Percentiles rank a stretch among this genome's conserved stretches.
Evolutionary conservation across 2,329 filamentous ascomycete genomes (phyloP).

Genomic region (Periconia macrospinosa): DNA sequence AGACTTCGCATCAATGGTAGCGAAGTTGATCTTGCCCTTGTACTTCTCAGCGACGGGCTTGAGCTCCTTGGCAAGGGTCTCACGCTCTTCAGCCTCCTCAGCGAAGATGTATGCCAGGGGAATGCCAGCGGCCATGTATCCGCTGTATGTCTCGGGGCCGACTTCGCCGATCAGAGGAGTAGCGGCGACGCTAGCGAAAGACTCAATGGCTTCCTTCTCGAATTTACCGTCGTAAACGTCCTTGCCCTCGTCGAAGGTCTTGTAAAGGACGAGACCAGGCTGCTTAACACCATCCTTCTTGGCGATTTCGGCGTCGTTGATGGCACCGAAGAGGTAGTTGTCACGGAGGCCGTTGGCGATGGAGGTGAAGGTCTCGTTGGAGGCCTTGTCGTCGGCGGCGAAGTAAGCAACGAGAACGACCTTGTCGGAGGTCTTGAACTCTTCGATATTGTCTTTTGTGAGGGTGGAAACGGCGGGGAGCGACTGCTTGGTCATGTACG

Average conservation of each 20-base stretch:
- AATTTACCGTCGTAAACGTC: conserved; percentile 80
- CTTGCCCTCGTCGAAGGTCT: conserved; percentile 97
- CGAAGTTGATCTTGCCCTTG: conserved; percentile 95
- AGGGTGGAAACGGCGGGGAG: conserved; percentile 88
- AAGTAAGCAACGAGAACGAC: conserved; percentile 92
- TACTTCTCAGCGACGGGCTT: conserved; percentile 88
- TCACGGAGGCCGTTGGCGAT: conserved; percentile 79
- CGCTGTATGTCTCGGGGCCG: conserved; percentile 92
- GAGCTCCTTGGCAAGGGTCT: conserved; percentile 72
- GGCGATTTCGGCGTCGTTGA: conserved; percentile 79
- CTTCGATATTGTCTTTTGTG: conserved; percentile 79
- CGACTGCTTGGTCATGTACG: conserved; percentile 98
- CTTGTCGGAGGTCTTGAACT: conserved; percentile 98
- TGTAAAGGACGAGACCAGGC: conserved; percentile 91
- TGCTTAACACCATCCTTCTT: conserved; percentile 87
- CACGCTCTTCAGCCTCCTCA: conserved; percentile 87
- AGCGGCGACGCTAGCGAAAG: conserved; percentile 81
- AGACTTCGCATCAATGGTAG: conserved; percentile 90
- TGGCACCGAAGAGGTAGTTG: conserved; percentile 87
- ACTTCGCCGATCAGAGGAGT: conserved; percentile 94
- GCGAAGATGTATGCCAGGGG: conserved; percentile 98
- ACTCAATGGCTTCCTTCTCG: conserved; percentile 75
- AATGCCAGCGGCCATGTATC: conserved; percentile 89
- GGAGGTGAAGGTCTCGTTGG: conserved; percentile 81
- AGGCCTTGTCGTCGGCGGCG: conserved; percentile 75